Base-by-base conservation (phyloP, 441 rosid species). In the Bocquillonia castaneifolia region DNA sequence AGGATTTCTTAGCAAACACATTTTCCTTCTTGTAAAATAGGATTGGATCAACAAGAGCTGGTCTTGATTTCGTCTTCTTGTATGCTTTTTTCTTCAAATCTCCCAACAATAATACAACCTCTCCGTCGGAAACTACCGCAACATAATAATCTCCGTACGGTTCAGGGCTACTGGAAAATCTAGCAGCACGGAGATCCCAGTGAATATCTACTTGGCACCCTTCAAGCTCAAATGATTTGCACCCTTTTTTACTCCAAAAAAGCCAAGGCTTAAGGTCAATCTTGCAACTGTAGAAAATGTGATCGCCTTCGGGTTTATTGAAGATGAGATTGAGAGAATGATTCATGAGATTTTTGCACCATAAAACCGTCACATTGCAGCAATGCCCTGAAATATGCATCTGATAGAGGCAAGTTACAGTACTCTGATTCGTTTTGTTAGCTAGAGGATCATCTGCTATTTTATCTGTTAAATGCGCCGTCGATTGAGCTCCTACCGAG, bases 231-330 rank as follows among this genome's bases (percentile, higher is more conserved):
- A 77, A 70, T 8, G 77, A 73, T 31, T 77, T 77, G 72, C 55
- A 56, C 22, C 80, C 80, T 66, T 66, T 73, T 50, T 77, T 77
- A 59, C 66, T 77, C 80, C 80, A 77, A 32, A 77, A 77, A 39
- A 65, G 66, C 80, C 80, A 77, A 0, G 80, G 80, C 74, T 77
- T 77, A 28, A 77, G 75, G 69, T 77, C 80, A 37, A 77, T 57
- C 58, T 73, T 73, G 62, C 69, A 65, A 26, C 52, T 73, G 34
- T 69, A 55, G 25, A 51, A 67, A 13, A 48, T 39, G 13, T 63
- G 62, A 0, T 75, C 77, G 1, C 75, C 72, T 31, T 77, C 77
- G 2, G 68, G 69, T 34, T 67, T 77, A 54, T 66, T 66, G 56
- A 77, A 60, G 32, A 73, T 15, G 63, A 77, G 77, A 64, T 57